Base-by-base conservation (phyloP, 2,329 filamentous ascomycete genomes). In the Aureobasidium sp. region DNA sequence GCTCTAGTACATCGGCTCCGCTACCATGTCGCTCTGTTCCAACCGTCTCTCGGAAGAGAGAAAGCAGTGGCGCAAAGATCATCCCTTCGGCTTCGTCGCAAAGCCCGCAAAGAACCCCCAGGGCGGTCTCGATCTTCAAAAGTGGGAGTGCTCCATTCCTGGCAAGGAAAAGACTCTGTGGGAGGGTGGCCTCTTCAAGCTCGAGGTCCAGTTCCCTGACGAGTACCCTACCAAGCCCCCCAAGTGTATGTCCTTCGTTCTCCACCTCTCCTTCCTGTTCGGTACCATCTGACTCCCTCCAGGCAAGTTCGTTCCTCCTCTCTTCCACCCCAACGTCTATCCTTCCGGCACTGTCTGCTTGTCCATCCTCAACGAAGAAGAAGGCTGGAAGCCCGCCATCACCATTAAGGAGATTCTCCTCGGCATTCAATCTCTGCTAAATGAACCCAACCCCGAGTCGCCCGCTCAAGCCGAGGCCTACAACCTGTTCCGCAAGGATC, bases 311-410 rank as follows among this genome's bases (percentile, higher is more conserved):
- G 85, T 88, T 0, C 94, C 94, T 13, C 93, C 94, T 26, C 85
- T 99, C 44, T 99, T 99, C 79, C 94, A 99, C 72, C 94, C 94
- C 0, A 99, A 99, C 75, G 94, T 99, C 68, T 99, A 99, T 74
- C 94, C 94, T 0, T 97, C 93, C 0, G 95, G 94, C 68, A 99
- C 94, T 52, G 94, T 99, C 65, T 99, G 94, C 73, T 83, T 99
- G 26, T 96, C 91, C 32, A 99, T 99, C 68, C 79, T 99, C 67
- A 99, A 97, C 77, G 95, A 99, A 75, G 94, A 99, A 70, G 94
- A 99, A 74, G 92, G 90, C 7, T 99, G 95, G 94, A 95, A 96
- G 76, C 95, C 94, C 0, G 93, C 94, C 7, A 99, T 99, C 71
- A 99, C 94, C 0, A 91, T 99, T 74, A 97, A 97, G 78, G 92